Evolutionary conservation across 2,329 filamentous ascomycete genomes (phyloP).

Genomic region (Triangularia setosa): DNA sequence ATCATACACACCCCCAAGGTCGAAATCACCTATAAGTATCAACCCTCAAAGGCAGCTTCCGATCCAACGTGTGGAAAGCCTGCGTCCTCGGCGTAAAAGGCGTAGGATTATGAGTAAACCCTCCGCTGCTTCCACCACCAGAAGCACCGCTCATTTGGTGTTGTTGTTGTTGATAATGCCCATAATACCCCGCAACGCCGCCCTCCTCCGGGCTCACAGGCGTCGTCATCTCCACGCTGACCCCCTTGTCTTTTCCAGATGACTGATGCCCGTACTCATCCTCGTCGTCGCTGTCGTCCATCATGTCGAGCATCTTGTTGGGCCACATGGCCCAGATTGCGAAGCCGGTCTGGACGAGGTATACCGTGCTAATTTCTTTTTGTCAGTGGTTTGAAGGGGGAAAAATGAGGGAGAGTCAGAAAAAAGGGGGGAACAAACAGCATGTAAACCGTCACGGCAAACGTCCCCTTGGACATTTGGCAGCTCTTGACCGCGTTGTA

Average conservation of each 20-base stretch:
- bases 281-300: constrained; percentile 40
- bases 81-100: constrained; percentile 64
- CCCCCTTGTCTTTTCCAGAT: constrained; percentile 29
- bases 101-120: constrained; percentile 22
- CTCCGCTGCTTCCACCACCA: neutral
- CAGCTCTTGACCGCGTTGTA: constrained; percentile 57
- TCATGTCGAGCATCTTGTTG: constrained; percentile 50
- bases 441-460: constrained; percentile 63
- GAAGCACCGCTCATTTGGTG: neutral
- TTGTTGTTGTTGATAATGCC: neutral
- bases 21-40: constrained; percentile 23
- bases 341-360: constrained; percentile 55
- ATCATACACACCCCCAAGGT: neutral
- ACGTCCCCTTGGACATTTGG: constrained; percentile 62
- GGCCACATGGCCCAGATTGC: constrained; percentile 56
- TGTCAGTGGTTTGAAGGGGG: neutral
- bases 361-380: constrained; percentile 47
- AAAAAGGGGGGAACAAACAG: constrained; percentile 51
- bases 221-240: constrained; percentile 55
- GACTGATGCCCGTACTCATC: constrained; percentile 32
- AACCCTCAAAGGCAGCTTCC: constrained; percentile 50
- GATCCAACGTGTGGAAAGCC: constrained; percentile 62
- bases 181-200: neutral
- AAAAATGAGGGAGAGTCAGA: neutral
- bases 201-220: constrained; percentile 16